Evolutionary conservation across 176 grass and related monocot genomes (phyloP).

Genomic region (Melocanna baccifera): DNA sequence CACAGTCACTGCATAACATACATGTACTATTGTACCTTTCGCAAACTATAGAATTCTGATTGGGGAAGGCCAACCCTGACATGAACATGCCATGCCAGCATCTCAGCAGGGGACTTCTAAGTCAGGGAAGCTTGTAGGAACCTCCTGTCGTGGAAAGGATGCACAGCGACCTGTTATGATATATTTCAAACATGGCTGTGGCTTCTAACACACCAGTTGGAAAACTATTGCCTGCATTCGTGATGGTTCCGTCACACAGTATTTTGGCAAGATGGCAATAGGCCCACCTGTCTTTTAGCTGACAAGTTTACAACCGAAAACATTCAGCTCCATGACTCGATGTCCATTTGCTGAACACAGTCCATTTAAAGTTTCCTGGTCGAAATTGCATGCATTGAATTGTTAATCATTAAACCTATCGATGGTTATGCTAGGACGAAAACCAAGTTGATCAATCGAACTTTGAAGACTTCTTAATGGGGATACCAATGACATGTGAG

Average conservation of each 20-base stretch:
- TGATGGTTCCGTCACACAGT: conserved; percentile 13
- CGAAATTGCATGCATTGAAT: not conserved
- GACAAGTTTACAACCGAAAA: not conserved
- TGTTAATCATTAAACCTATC: not conserved
- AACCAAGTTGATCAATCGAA: not conserved
- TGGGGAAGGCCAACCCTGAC: conserved; percentile 4
- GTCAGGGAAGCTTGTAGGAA: conserved; percentile 2
- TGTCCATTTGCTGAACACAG: not conserved
- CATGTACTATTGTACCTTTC: conserved; percentile 16
- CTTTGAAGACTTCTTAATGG: not conserved
- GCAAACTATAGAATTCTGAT: not conserved
- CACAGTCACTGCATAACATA: conserved; percentile 31
- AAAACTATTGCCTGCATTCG: conserved; percentile 14
- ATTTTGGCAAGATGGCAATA: not conserved
- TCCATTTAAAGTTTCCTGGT: not conserved
- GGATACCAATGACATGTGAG: not conserved
- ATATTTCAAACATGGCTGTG: not conserved
- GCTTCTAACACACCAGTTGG: not conserved
- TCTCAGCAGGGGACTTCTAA: conserved; percentile 2
- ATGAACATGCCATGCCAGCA: conserved; percentile 9
- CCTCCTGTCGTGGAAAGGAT: not conserved
- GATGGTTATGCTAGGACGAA: not conserved
- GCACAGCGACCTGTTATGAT: not conserved
- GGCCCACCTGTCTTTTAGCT: not conserved
- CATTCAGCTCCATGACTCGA: not conserved